These are phyloP conservation scores for Cladophialophora immunda DNA, from an alignment of 2,329 filamentous ascomycete genomes.

Conservation along the genomic window DNA sequence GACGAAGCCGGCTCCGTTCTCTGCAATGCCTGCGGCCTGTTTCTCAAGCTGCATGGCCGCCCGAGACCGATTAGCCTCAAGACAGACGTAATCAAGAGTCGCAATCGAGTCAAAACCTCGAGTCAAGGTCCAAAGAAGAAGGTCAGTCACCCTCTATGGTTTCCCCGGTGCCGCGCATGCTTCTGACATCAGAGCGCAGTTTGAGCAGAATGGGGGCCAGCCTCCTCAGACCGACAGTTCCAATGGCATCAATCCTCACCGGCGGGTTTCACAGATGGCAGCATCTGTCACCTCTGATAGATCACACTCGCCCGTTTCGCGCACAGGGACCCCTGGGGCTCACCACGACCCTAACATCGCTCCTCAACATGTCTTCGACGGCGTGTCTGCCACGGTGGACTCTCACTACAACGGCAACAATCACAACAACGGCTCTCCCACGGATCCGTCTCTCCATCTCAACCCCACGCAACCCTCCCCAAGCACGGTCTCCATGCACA, in stretches of 20 bases:
- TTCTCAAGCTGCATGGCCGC: constrained; percentile 94
- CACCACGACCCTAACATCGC: constrained; percentile 73
- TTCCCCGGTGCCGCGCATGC: background rate
- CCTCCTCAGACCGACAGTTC: constrained; percentile 64
- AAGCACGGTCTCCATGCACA: constrained; percentile 64
- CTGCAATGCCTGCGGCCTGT: constrained; percentile 97
- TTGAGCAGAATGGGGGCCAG: constrained; percentile 67
- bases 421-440: constrained; percentile 60
- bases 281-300: constrained; percentile 77
- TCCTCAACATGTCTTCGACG: constrained; percentile 80
- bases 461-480: constrained; percentile 64
- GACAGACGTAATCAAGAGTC: constrained; percentile 99
- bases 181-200: constrained; percentile 45
- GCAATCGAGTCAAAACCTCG: constrained; percentile 94
- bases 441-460: constrained; percentile 60
- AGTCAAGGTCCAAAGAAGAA: constrained; percentile 83
- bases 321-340: constrained; percentile 79
- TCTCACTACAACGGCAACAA: constrained; percentile 72
- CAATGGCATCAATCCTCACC: constrained; percentile 64
- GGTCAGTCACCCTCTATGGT: constrained; percentile 60
- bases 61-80: constrained; percentile 95
- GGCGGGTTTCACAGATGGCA: constrained; percentile 75
- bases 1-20: constrained; percentile 95
- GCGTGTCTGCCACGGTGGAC: constrained; percentile 68
- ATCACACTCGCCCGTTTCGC: constrained; percentile 79